Evolutionary conservation across 106 monocot species (phyloP), one percentile per base, ranked within the genome.

Genomic region (Dendrobium nobile): DNA sequence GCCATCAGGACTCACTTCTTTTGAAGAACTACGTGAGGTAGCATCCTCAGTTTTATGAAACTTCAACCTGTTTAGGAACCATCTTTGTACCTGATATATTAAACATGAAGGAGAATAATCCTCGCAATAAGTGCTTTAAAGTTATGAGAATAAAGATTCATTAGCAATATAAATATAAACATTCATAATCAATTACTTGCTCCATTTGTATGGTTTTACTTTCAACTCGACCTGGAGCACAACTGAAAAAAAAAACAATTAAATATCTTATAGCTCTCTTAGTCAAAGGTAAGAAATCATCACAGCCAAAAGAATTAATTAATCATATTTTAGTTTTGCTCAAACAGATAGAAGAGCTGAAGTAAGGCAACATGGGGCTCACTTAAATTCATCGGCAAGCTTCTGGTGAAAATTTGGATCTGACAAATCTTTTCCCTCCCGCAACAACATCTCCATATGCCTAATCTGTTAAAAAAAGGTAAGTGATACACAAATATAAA

Each of bases 371-470:
- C 42, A 43, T 74, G 19, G 74, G 74, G n/a, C 43, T 74, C 43
- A 74, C 74, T 74, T 74, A 74, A 74, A 74, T 43, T 74, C 74
- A 74, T 74, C 42, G 20, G 74, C 43, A 41, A 74, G 74, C 74
- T 74, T 74, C 43, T 74, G 41, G 19, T 74, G 74, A 74, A 74
- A 74, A 43, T 18, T 74, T 44, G 74, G 43, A 74, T 74, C 74
- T 22, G n/a, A 22, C 44, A 74, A 43, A 74, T 74, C 74, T 74
- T 41, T 42, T 44, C 74, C 74, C 43, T 74, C 43, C 43, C 28
- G 74, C 18, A 74, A 37, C 74, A 74, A 44, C 19, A 42, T 19
- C 43, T 74, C 74, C 43, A 74, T 20, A 74, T 74, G 43, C 43
- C 43, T 74, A 42, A 74, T 74, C 74, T 74, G 74, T 70, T 74